Conservation (phyloP, 169 alveolate species). For the Plasmodium reichenowi region DNA sequence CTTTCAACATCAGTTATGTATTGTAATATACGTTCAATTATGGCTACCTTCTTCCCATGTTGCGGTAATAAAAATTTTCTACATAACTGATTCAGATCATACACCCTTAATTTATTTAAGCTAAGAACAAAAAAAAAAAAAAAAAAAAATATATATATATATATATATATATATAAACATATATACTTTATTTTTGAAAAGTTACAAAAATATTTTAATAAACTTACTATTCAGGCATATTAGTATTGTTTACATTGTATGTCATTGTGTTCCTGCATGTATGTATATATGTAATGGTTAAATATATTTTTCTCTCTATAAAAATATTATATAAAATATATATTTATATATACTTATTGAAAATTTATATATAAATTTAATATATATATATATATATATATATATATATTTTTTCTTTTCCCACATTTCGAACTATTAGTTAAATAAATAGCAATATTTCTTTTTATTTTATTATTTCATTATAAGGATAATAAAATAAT, state of each 20-base stretch:
- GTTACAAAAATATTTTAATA: background rate
- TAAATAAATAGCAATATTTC: background rate
- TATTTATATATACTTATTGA: too few relatives aligned
- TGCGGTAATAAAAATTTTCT: slow-evolving; percentile 64
- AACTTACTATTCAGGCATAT: slow-evolving; percentile 63
- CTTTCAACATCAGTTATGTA: slow-evolving; percentile 65
- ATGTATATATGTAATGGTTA: background rate
- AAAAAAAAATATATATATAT: background rate
- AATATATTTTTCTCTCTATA: too few relatives aligned
- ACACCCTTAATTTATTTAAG: slow-evolving; percentile 71
- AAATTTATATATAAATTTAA: too few relatives aligned
- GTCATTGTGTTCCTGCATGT: slow-evolving; percentile 39
- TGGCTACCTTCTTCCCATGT: slow-evolving; percentile 68
- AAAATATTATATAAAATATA: too few relatives aligned
- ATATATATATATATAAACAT: background rate
- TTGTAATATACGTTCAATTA: slow-evolving; percentile 70
- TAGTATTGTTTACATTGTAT: slow-evolving; percentile 65
- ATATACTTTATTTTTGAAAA: background rate
- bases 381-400: too few relatives aligned
- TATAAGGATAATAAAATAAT: too few relatives aligned
- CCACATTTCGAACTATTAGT: background rate
- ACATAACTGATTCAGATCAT: slow-evolving; percentile 72
- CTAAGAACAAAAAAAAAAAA: slow-evolving; percentile 8
- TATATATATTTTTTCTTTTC: too few relatives aligned
- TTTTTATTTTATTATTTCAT: background rate